Base-by-base conservation (phyloP, 176 grass and related monocot genomes). In the Carex kokanica region DNA sequence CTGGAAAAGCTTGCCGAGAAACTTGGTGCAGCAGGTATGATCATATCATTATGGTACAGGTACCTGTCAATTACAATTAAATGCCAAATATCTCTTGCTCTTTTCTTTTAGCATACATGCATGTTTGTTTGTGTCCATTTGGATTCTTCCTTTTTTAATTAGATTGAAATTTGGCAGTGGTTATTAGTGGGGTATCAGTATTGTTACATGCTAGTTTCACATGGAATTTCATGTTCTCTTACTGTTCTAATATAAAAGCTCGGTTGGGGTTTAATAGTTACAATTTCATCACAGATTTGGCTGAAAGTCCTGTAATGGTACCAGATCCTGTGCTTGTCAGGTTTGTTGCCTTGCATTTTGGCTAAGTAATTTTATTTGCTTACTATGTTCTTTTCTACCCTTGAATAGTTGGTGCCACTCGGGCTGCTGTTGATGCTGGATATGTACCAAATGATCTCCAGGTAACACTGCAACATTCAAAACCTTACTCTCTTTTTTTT, bases 1-100 rank as follows among this genome's bases (percentile, higher is more conserved):
- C 84, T 95, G 51, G 96, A 95, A 88, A 92, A 92, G 72, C 93
- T 99, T 81, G 93, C 96, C n/a, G 91, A 99, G 85, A 99, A 99
- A 86, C 91, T 99, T 88, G 93, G 91, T 25, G 96, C 96, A 74
- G 93, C 93, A 88, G 93, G 96, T 95, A 86, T 74, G 49, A n/a
- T 73, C 49, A 77, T 77, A 11, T 31, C 13, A 77, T 6, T 77
- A 55, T 77, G 73, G 47, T 55, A 77, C 49, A 31, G 10, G 13
- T 77, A 31, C 24, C 51, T 53, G 1, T 54, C 49, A 77, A 77
- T 51, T 77, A 21, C 78, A 21, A 81, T 49, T 8, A 10, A 36
- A 64, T 66, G 57, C 41, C 5, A 51, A 82, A 31, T 52, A 24
- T 25, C 3, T 63, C 38, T 80, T 80, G 45, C 41, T 24, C 45